These are phyloP conservation scores for Solanum chacoense DNA, from an alignment of 305 asterid species.

Conservation along the genomic window DNA sequence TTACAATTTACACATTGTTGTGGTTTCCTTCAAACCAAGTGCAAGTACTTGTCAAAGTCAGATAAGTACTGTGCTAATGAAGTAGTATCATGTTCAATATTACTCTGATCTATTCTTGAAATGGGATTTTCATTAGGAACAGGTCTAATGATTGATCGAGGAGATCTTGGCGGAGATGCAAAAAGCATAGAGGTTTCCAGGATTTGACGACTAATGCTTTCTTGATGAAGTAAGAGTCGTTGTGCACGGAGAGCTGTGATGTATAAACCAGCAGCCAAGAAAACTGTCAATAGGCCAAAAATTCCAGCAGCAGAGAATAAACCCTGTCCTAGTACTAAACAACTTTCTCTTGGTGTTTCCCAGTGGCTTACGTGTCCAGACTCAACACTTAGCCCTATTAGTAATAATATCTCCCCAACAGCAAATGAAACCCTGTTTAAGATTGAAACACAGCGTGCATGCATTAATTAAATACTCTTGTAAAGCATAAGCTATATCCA, in stretches of 20 bases:
- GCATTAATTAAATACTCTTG: neutral
- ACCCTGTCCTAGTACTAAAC: conserved; percentile 50
- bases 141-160: conserved; percentile 22
- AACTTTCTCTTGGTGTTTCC: conserved; percentile 40
- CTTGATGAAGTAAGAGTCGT: conserved; percentile 21
- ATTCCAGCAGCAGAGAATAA: conserved; percentile 80
- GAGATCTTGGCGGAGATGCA: conserved; percentile 66
- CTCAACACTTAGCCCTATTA: conserved; percentile 73
- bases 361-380: conserved; percentile 80
- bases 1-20: neutral
- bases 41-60: conserved; percentile 48
- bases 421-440: conserved; percentile 55
- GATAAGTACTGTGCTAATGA: conserved; percentile 39
- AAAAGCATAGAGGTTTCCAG: conserved; percentile 44
- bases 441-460: neutral
- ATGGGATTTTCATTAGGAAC: conserved; percentile 40
- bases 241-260: conserved; percentile 53
- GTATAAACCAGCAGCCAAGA: conserved; percentile 61
- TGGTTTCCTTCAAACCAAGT: conserved; percentile 17
- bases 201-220: conserved; percentile 31
- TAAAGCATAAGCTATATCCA: neutral
- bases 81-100: conserved; percentile 7
- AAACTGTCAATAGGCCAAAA: conserved; percentile 52
- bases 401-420: conserved; percentile 63
- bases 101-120: conserved; percentile 20